Evolutionary conservation across 2,329 filamentous ascomycete genomes (phyloP), one percentile per base, ranked within the genome.

Genomic region (Penicillium freii): DNA sequence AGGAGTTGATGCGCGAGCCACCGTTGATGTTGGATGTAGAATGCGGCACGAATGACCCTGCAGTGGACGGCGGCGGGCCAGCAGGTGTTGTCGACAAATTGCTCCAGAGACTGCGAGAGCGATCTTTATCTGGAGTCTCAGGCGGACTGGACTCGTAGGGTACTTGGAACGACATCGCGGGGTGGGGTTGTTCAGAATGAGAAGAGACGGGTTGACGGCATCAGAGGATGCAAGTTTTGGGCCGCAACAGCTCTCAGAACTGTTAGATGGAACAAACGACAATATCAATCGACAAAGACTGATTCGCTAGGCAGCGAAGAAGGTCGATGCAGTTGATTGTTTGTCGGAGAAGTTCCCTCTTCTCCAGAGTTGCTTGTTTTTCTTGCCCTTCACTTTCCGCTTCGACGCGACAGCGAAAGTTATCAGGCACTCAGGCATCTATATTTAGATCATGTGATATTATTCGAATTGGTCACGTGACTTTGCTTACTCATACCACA

Each of bases 31-130:
- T 77, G 7, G 79, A 78, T 29, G 82, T 80, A 46, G 82, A 82
- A 56, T 78, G 77, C 33, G 83, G 83, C 23, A 83, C 85, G 53
- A 83, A 84, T n/a, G 82, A 84, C 60, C 71, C 71, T 27, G 75
- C 73, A 57, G 75, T 77, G 33, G 81, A 81, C 27, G 82, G 82
- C 1, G 83, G 83, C 57, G 77, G 78, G 40, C 82, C 83, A 46
- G 81, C 81, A 51, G 84, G 84, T 17, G 84, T 86, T 21, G 82
- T 84, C 6, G 84, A 85, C 44, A 80, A 75, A 61, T 76, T 71
- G 55, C 71, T 71, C 55, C 71, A 69, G 6, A 74, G 64, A 51
- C 72, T 72, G 45, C 71, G 69, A 25, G 69, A 69, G 61, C 72
- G 60, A 4, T 50, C 47, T 55, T 62, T 76, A 19, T 68, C 73